Base-by-base conservation (phyloP, 768 basidiomycete species). In the Leccinum uliginosum region DNA sequence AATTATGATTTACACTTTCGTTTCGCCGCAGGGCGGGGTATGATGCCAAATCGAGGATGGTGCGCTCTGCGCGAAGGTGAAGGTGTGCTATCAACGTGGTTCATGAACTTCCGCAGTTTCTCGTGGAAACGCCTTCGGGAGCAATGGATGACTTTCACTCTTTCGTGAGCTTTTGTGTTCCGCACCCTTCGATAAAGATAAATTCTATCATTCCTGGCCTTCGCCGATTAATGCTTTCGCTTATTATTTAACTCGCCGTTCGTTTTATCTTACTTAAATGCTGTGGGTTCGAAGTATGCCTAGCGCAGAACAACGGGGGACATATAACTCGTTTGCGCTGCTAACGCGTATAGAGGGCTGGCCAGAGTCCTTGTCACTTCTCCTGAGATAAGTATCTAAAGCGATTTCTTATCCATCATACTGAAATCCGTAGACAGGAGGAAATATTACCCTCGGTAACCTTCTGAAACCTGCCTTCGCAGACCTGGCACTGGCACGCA, bases 1-100 rank as follows among this genome's bases (percentile, higher is more conserved):
- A 84, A 86, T 70, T 83, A 86, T 53, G 77, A 61, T 83, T 80
- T 45, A 83, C 87, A 66, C 86, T 87, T 69, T 84, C 87, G 64
- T 87, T 83, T 51, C 87, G 80, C 49, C 86, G 84, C 57, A 86
- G 77, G 3, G 73, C 63, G 51, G 80, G 74, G 73, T 83, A 89
- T 3, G 78, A 70, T 11, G 78, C 74, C 44, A 83, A 66, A 65
- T 77, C 75, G 43, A 86, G 81, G 29, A 88, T 78, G 49, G 80
- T 68, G 15, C 78, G 78, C 53, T 70, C 71, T 65, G 85, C 81
- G 50, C 85, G 82, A 50, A 85, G 81, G 50, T 85, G 82, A 50
- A 86, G 78, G 59, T 80, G 78, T 10, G 85, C 86, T 68, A 87
- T 84, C 50, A 67, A 69, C n/a, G 54, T 80, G 77, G 35, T 77